phyloP scores from a whole-genome alignment of 2,329 filamentous ascomycete genomes.

The Leptographium lundbergii region DNA sequence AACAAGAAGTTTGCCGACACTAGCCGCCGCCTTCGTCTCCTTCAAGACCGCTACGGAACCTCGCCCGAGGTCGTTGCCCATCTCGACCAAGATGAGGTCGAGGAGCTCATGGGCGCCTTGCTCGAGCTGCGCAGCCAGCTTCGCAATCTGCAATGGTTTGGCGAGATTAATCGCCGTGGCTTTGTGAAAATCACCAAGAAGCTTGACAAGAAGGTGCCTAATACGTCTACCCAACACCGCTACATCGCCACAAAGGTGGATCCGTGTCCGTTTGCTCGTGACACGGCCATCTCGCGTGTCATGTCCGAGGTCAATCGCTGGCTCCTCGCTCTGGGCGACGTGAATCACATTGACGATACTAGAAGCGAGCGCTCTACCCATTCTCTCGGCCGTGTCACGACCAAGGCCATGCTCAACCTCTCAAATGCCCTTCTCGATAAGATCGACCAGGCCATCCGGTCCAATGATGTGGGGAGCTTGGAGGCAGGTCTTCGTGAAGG shows the following conservation, averaged over 20 bases:
- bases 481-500: slow-evolving; percentile 44
- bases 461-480: slow-evolving; percentile 49
- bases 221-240: slow-evolving; percentile 62
- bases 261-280: slow-evolving; percentile 75
- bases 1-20: slow-evolving; percentile 88
- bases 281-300: slow-evolving; percentile 34
- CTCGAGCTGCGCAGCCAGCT: slow-evolving; percentile 79
- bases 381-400: slow-evolving; percentile 65
- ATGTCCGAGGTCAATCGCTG: slow-evolving; percentile 70
- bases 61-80: slow-evolving; percentile 55
- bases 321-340: slow-evolving; percentile 70
- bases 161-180: slow-evolving; percentile 86
- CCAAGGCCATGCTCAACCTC: slow-evolving; percentile 62
- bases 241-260: slow-evolving; percentile 90
- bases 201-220: slow-evolving; percentile 83
- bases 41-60: slow-evolving; percentile 78
- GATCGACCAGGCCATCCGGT: slow-evolving; percentile 59
- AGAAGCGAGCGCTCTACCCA: slow-evolving; percentile 61
- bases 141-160: slow-evolving; percentile 93
- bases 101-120: slow-evolving; percentile 82
- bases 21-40: slow-evolving; percentile 68
- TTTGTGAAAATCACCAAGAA: slow-evolving; percentile 99
- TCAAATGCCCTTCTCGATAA: slow-evolving; percentile 55
- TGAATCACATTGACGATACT: slow-evolving; percentile 62
- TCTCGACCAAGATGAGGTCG: slow-evolving; percentile 76